A percentile compares a stretch with the other conserved stretches of the same genome.
These are phyloP conservation scores for Brettanomyces sp. DNA, from an alignment of 805 yeast species.

Conservation along the genomic window DNA sequence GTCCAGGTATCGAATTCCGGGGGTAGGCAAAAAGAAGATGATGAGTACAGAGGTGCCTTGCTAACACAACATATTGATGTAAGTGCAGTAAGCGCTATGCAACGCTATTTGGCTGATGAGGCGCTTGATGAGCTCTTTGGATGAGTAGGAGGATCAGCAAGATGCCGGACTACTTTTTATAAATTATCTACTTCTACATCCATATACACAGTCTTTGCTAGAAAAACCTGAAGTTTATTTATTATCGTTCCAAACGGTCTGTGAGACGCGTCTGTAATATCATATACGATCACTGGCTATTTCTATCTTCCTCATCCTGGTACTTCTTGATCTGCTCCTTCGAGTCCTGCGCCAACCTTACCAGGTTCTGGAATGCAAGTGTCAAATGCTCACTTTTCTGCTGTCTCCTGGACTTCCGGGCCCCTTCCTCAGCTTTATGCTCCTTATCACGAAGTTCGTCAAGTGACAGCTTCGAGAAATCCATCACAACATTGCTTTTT, in stretches of 20 bases:
- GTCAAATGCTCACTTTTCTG: slow-evolving; percentile 20
- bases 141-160: no score
- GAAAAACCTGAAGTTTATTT: background rate
- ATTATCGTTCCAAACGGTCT: background rate
- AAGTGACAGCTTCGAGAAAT: slow-evolving; percentile 11
- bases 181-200: no score
- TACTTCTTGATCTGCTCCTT: slow-evolving; percentile 21
- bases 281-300: background rate
- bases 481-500: slow-evolving; percentile 33
- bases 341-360: slow-evolving; percentile 22
- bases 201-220: background rate
- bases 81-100: no score
- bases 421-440: background rate
- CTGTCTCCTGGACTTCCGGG: background rate
- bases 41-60: no score
- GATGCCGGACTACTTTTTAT: no score
- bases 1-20: no score
- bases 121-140: no score
- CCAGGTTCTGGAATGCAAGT: slow-evolving; percentile 23
- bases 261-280: background rate
- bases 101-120: no score
- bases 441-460: background rate
- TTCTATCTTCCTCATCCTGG: slow-evolving; percentile 16
- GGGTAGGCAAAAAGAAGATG: no score
- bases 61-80: no score